Evolutionary conservation across 1,139 yeast genomes (phyloP), one percentile per base, ranked within the genome.

Genomic region (Debaryomycetaceae sp.): DNA sequence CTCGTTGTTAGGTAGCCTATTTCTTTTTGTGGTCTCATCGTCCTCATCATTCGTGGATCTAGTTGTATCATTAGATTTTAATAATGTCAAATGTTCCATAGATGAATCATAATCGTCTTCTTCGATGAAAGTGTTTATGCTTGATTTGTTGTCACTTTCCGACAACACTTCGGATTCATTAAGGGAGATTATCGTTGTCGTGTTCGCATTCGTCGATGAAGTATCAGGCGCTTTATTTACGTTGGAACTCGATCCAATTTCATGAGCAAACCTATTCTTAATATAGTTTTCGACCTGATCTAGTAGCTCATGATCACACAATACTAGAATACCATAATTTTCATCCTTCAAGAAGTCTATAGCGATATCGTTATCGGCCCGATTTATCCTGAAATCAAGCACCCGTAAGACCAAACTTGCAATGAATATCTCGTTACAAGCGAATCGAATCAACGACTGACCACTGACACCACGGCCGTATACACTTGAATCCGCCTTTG

Each of bases 261-360:
- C 41, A n/a, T 42, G 20, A 14, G 39, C 40, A 4, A 27, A 27
- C 11, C 31, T 27, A 27, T 27, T 48, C 39, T 51, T 51, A 11
- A 69, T 62, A 45, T 72, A 72, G 9, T 46, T 41, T 42, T 63
- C 65, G 20, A 72, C 59, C 38, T 62, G 64, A 6, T 50, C 57
- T 2, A 66, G 44, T 24, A 70, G 58, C n/a, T 55, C 55, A 23
- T 52, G 53, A 42, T 64, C 72, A 49, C 71, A 65, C n/a, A 62
- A 50, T 8, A 63, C 46, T 14, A 68, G 52, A 6, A 70, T 52
- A 1, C 63, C 60, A 47, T 62, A 65, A 42, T 58, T 62, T 35
- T 68, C 72, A 49, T 72, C 73, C 34, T 65, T 57, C 27, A 60
- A 44, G 45, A 67, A 70, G 14, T 58, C 62, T 3, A 69, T 51